Evolutionary conservation across 108 stramenopile genomes (phyloP).

Genomic region (Mediolabrus comicus): DNA sequence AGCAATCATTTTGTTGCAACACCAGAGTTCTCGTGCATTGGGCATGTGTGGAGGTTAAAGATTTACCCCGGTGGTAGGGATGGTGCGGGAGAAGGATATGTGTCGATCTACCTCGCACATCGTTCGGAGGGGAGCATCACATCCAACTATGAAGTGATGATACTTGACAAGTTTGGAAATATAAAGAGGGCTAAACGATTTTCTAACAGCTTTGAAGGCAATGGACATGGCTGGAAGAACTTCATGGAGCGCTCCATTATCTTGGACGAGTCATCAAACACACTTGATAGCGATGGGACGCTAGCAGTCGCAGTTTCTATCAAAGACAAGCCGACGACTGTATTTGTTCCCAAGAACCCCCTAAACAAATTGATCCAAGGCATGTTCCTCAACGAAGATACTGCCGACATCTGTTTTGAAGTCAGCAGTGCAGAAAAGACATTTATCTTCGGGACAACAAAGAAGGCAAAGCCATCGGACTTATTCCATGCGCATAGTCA

Average conservation of each 20-base stretch:
- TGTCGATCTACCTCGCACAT: neutral
- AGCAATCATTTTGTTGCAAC: neutral
- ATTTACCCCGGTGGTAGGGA: too few species aligned
- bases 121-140: too few species aligned
- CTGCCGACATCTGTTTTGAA: too few species aligned
- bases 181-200: too few species aligned
- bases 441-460: constrained; percentile 24
- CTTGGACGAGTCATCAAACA: neutral
- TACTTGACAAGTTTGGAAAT: neutral
- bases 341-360: too few species aligned
- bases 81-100: neutral
- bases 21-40: neutral
- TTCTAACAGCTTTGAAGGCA: neutral
- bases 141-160: neutral
- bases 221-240: neutral
- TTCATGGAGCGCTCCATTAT: neutral
- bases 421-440: neutral
- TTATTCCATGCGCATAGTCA: neutral
- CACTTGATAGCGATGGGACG: too few species aligned
- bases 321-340: neutral
- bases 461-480: constrained; percentile 18
- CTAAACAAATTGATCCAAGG: too few species aligned
- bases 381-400: too few species aligned
- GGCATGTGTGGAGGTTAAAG: neutral
- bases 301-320: neutral